Evolutionary conservation across 2,329 filamentous ascomycete genomes (phyloP).

Genomic region (Macrophomina pseudophaseolina): DNA sequence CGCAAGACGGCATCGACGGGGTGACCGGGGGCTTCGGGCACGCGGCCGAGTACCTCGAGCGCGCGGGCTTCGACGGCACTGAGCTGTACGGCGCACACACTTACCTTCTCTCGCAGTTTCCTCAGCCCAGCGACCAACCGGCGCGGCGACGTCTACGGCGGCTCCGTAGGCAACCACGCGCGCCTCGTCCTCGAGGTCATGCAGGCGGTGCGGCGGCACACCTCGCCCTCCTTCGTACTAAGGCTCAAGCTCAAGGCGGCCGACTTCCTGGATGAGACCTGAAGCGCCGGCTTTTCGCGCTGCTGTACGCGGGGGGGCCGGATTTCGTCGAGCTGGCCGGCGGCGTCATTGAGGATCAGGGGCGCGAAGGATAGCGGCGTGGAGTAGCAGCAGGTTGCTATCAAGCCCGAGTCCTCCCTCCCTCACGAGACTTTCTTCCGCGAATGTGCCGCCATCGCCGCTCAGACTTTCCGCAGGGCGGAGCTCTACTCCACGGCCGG

Average conservation of each 20-base stretch:
- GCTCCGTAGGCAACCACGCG: slow-evolving; percentile 41
- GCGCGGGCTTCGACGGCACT: slow-evolving; percentile 60
- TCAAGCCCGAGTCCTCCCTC: slow-evolving; percentile 58
- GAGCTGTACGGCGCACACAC: slow-evolving; percentile 47
- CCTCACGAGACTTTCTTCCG: slow-evolving; percentile 62
- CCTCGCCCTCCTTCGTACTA: slow-evolving; percentile 46
- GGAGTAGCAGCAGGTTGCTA: slow-evolving; percentile 55
- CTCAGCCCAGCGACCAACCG: slow-evolving; percentile 41
- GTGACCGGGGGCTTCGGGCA: slow-evolving; percentile 66
- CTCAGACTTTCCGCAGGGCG: slow-evolving; percentile 56
- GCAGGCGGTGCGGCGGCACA: slow-evolving; percentile 37
- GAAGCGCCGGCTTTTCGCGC: slow-evolving; percentile 49
- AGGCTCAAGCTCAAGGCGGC: slow-evolving; percentile 61
- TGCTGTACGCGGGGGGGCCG: slow-evolving; percentile 53
- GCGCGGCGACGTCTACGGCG: slow-evolving; percentile 44
- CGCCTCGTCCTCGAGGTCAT: slow-evolving; percentile 43
- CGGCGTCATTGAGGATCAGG: slow-evolving; percentile 61
- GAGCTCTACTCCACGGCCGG: slow-evolving; percentile 64
- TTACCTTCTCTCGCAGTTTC: slow-evolving; percentile 47
- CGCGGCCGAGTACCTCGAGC: slow-evolving; percentile 63
- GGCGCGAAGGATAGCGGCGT: no score
- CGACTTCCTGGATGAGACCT: slow-evolving; percentile 58
- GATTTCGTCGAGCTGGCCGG: slow-evolving; percentile 62
- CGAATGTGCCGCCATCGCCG: slow-evolving; percentile 60
- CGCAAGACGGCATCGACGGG: slow-evolving; percentile 55